Base-by-base conservation (phyloP, 169 alveolate species). In the Eimeria tenella region DNA sequence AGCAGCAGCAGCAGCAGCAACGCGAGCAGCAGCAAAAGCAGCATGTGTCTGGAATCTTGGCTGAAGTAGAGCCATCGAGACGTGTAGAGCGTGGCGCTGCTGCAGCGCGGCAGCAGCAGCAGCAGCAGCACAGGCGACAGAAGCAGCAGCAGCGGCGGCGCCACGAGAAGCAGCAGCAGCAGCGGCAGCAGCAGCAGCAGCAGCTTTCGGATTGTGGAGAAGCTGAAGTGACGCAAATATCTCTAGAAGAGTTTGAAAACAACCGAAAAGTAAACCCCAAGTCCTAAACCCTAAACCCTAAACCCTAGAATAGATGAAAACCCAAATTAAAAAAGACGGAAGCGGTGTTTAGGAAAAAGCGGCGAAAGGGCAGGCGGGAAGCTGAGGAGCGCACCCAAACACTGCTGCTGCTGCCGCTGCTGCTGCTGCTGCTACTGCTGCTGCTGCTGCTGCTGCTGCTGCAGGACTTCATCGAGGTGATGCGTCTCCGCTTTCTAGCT, bases 1-100 rank as follows among this genome's bases (percentile, higher is more conserved):
- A 73, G 82, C 82, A 25, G 82, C 82, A 5, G 82, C 53, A 73
- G 82, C 82, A 21, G 58, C n/a, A 73, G 50, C 82, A 21, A 50
- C 56, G 23, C 21, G 55, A 73, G 55, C 82, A 73, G 55, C 82
- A 73, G 82, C 82, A 25, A 50, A 31, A 73, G 82, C 53, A 73
- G 82, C 82, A 21, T 0, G 23, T 73, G 19, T 17, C 21, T 8
- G 42, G 42, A 31, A 31, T 31, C 42, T 31, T 31, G 42, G 42
- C 42, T 31, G 42, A 31, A 31, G 42, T 31, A 31, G 42, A 31
- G 42, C 42, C 42, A 31, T 31, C 42, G 42, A 58, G 68, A 17
- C 68, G 21, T 10, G 11, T 58, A 13, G 68, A 58, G 11, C 68
- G 68, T 17, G 68, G 68, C 68, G 68, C 19, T 17, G 68, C 68